Conservation (phyloP, 2,329 filamentous ascomycete species). For the Zymoseptoria passerinii region DNA sequence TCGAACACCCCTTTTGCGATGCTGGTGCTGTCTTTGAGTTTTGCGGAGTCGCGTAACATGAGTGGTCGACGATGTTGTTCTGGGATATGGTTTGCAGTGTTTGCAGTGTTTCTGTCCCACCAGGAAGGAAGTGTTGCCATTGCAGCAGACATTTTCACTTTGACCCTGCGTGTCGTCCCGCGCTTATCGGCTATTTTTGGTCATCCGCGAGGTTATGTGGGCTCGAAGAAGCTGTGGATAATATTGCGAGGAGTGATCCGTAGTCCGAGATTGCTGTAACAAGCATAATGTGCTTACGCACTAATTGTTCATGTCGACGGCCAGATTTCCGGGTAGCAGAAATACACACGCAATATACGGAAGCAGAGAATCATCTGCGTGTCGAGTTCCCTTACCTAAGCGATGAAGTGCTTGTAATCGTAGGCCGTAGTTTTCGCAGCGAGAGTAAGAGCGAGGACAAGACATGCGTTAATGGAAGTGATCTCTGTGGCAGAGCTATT, state of each 20-base stretch:
- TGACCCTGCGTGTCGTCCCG: too few species aligned
- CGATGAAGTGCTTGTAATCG: background rate
- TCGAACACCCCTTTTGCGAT: background rate
- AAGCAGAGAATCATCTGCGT: background rate
- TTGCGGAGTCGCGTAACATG: background rate
- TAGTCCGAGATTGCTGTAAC: too few species aligned
- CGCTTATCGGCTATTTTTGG: too few species aligned
- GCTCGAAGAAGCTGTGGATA: too few species aligned
- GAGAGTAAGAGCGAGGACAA: background rate
- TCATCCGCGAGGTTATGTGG: too few species aligned
- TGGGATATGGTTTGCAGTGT: too few species aligned
- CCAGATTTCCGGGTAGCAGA: background rate
- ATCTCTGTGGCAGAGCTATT: background rate
- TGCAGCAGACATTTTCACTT: too few species aligned
- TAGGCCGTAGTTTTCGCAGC: background rate
- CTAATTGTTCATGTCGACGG: background rate
- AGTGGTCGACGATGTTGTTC: background rate
- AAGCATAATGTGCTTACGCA: background rate
- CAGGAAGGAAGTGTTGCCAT: too few species aligned
- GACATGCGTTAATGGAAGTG: background rate
- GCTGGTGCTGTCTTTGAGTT: background rate
- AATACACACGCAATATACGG: background rate
- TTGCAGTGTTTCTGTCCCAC: too few species aligned
- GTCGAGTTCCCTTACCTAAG: background rate
- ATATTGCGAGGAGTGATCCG: too few species aligned